Conservation (phyloP, 768 basidiomycete genomes). For the Pleurotus salmoneostramineus region DNA sequence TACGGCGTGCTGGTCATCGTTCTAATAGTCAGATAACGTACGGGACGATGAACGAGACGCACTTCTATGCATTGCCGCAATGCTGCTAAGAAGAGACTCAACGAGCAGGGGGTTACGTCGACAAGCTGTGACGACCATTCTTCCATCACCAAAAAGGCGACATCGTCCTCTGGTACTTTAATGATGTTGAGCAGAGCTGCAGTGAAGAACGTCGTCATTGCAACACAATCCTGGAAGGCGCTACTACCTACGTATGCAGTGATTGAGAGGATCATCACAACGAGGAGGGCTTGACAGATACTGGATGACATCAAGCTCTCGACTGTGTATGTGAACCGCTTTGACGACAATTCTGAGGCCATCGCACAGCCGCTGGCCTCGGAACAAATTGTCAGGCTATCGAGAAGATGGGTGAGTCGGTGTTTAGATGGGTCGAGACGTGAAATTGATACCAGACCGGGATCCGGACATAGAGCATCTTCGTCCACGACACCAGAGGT, state of each 20-base stretch:
- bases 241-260: conserved; percentile 63
- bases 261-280: conserved; percentile 63
- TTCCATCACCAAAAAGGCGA: conserved; percentile 76
- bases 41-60: not conserved
- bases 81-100: conserved; percentile 49
- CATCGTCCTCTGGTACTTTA: conserved; percentile 42
- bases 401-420: not conserved
- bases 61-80: conserved; percentile 72
- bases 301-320: conserved; percentile 58
- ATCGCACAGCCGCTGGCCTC: conserved; percentile 52
- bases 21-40: too few relatives aligned
- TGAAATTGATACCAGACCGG: conserved; percentile 50
- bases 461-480: conserved; percentile 63
- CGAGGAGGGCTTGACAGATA: conserved; percentile 49
- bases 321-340: conserved; percentile 60
- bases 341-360: conserved; percentile 59
- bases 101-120: conserved; percentile 43
- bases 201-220: conserved; percentile 9
- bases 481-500: conserved; percentile 38
- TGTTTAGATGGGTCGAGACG: not conserved
- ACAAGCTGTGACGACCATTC: conserved; percentile 71
- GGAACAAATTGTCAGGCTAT: conserved; percentile 71
- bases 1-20: conserved; percentile 48
- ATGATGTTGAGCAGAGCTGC: conserved; percentile 67
- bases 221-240: not conserved